phyloP scores from a whole-genome alignment of 495 filamentous ascomycete species.

The Penicillium bovifimosum region DNA sequence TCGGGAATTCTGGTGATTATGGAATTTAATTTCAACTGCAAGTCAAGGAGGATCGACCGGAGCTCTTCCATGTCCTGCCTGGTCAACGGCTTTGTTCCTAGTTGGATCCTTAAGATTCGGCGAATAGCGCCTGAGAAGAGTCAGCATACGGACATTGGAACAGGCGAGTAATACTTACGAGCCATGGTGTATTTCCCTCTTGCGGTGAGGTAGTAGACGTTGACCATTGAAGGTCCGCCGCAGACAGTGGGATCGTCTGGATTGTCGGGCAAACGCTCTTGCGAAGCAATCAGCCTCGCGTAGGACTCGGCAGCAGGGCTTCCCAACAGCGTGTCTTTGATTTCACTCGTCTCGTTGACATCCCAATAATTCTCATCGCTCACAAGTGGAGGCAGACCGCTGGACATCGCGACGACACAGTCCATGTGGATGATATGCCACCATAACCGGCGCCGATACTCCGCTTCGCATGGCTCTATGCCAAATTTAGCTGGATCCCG shows the following conservation, averaged over 20 bases:
- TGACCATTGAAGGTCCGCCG: slow-evolving; percentile 43
- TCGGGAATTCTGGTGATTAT: slow-evolving; percentile 40
- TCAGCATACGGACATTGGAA: slow-evolving; percentile 7
- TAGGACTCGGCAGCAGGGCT: slow-evolving; percentile 37
- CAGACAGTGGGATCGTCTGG: slow-evolving; percentile 42
- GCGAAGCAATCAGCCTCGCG: slow-evolving; percentile 26
- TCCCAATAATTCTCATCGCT: slow-evolving; percentile 46
- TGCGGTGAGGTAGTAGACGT: slow-evolving; percentile 43
- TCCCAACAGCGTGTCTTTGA: slow-evolving; percentile 42
- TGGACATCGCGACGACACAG: slow-evolving; percentile 45
- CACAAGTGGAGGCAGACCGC: slow-evolving; percentile 40
- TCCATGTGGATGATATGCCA: slow-evolving; percentile 70
- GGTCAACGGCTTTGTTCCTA: slow-evolving; percentile 41
- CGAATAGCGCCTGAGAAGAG: slow-evolving; percentile 36
- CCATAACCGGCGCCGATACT: slow-evolving; percentile 65
- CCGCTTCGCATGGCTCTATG: slow-evolving; percentile 59
- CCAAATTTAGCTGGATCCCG: slow-evolving; percentile 63
- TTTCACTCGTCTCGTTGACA: slow-evolving; percentile 40
- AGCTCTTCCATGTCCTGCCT: slow-evolving; percentile 44
- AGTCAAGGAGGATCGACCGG: slow-evolving; percentile 37
- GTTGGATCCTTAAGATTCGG: slow-evolving; percentile 41
- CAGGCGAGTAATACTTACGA: slow-evolving; percentile 23
- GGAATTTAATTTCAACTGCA: slow-evolving; percentile 42
- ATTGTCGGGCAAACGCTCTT: slow-evolving; percentile 35
- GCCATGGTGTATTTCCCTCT: slow-evolving; percentile 46